These are phyloP conservation scores for Huntiella savannae DNA, from an alignment of 2,329 filamentous ascomycete genomes.

Conservation along the genomic window DNA sequence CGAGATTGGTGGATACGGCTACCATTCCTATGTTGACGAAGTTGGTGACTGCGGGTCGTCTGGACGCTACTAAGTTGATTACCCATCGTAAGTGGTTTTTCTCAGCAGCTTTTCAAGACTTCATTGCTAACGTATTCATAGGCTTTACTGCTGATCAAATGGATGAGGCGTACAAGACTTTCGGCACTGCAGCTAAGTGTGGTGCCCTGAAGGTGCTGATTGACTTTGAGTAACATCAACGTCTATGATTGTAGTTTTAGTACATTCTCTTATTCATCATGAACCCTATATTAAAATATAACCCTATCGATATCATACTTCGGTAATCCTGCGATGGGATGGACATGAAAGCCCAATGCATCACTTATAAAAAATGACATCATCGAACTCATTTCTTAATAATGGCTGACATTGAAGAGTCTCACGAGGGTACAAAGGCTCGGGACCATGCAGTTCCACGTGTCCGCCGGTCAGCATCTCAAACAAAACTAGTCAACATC, in stretches of 20 bases:
- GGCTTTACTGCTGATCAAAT: slow-evolving; percentile 24
- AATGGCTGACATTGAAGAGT: background rate
- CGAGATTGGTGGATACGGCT: slow-evolving; percentile 26
- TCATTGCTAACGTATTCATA: slow-evolving; percentile 11
- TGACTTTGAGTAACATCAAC: slow-evolving; percentile 12
- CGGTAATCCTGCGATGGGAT: background rate
- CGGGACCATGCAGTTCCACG: background rate
- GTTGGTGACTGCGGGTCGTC: slow-evolving; percentile 22
- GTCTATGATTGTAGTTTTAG: background rate
- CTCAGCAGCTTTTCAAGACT: background rate
- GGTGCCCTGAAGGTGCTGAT: slow-evolving; percentile 27
- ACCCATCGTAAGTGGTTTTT: slow-evolving; percentile 23
- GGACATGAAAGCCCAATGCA: background rate
- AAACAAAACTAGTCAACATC: slow-evolving; percentile 30
- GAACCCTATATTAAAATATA: background rate
- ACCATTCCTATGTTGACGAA: slow-evolving; percentile 31
- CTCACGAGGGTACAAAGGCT: background rate
- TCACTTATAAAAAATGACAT: background rate
- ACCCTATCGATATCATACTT: background rate
- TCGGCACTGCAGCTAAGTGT: slow-evolving; percentile 23
- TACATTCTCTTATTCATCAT: background rate
- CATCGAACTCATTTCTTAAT: background rate
- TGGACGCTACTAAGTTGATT: slow-evolving; percentile 24
- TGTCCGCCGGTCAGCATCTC: slow-evolving; percentile 21
- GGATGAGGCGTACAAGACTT: slow-evolving; percentile 25